These are phyloP conservation scores for Cyclospora cayetanensis DNA, from an alignment of 169 alveolate species.

Conservation along the genomic window DNA sequence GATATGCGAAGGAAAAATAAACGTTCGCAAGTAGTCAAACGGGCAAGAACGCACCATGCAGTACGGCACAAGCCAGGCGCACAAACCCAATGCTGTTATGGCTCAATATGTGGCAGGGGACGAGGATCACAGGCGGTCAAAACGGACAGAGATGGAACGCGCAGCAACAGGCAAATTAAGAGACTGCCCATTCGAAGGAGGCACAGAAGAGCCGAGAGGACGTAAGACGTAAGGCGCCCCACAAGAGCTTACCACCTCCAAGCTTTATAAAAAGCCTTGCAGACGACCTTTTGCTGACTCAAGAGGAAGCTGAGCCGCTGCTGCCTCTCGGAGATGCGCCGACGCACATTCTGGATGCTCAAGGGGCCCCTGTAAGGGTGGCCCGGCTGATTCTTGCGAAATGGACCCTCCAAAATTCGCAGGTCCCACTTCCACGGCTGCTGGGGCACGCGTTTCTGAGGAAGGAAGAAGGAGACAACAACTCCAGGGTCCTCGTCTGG, in stretches of 20 bases:
- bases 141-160: neutral
- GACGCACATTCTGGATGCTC: constrained; percentile 46
- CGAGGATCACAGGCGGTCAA: too few species aligned
- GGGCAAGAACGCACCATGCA: too few species aligned
- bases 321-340: constrained; percentile 37
- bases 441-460: constrained; percentile 45
- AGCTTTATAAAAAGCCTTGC: constrained; percentile 31
- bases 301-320: constrained; percentile 21
- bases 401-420: constrained; percentile 14
- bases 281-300: constrained; percentile 49
- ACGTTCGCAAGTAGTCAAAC: neutral
- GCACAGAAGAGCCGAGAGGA: neutral
- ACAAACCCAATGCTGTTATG: too few species aligned
- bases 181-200: neutral
- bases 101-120: neutral
- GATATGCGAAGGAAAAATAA: neutral
- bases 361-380: neutral
- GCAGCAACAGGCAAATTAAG: neutral
- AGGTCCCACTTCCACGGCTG: constrained; percentile 61
- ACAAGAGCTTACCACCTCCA: constrained; percentile 43
- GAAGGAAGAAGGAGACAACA: constrained; percentile 47
- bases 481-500: constrained; percentile 58
- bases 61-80: too few species aligned
- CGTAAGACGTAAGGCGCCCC: neutral
- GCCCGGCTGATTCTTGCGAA: neutral